Percentiles rank a stretch among this genome's conserved stretches.
Conservation (phyloP, 208 protist species). For the Leishmania braziliensis region DNA sequence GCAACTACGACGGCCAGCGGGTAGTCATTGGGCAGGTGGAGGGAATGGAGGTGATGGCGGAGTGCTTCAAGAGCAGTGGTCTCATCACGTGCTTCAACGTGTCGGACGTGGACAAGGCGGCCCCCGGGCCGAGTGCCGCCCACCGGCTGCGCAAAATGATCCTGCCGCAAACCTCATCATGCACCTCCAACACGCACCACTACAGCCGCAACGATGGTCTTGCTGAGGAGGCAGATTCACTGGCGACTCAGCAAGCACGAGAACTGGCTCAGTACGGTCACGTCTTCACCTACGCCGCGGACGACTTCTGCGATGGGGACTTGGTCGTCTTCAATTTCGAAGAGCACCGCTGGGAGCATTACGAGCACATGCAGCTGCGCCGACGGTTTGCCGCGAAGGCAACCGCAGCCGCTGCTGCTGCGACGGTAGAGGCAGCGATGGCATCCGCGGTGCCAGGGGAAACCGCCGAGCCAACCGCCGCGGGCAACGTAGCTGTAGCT, state of each 20-base stretch:
- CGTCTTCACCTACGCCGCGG: constrained; percentile 46
- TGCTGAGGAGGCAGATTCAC: background rate
- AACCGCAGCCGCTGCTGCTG: background rate
- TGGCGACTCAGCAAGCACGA: constrained; percentile 29
- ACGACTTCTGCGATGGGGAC: constrained; percentile 61
- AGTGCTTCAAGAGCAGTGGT: constrained; percentile 38
- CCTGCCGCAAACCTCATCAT: background rate
- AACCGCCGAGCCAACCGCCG: background rate
- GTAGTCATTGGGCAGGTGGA: constrained; percentile 26
- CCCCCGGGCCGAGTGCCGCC: constrained; percentile 33
- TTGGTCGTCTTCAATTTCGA: constrained; percentile 53
- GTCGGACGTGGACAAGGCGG: constrained; percentile 29
- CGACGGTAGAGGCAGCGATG: background rate
- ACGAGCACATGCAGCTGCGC: constrained; percentile 54
- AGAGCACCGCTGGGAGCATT: constrained; percentile 41
- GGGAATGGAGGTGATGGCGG: constrained; percentile 30
- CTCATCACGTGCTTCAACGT: constrained; percentile 49
- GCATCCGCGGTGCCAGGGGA: background rate
- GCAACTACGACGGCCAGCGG: background rate
- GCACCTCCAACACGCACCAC: background rate
- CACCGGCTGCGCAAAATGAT: constrained; percentile 44
- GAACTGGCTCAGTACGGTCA: constrained; percentile 30
- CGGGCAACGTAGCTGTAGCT: background rate
- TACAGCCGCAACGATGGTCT: background rate
- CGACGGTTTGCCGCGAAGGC: constrained; percentile 28